Evolutionary conservation across 2,329 filamentous ascomycete species (phyloP), one percentile per base, ranked within the genome.

Genomic region (Coleophoma crateriformis): DNA sequence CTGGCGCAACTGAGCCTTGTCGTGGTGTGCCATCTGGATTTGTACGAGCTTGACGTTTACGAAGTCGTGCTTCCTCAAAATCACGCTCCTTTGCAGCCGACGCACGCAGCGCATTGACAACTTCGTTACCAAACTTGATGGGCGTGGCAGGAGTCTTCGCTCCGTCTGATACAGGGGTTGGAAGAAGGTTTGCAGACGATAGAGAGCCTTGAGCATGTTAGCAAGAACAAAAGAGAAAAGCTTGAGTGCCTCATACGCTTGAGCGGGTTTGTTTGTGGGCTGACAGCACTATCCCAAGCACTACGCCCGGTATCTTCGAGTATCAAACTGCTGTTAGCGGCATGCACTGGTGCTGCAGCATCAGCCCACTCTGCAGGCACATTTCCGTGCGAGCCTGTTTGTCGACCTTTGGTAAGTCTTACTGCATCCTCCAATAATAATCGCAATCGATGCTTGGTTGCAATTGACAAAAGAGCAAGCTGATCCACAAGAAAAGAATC

Each of bases 401-500:
- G 86, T 48, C 92, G 82, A 51, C 81, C 87, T 51, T 77, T 76
- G 3, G 89, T 81, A 42, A 95, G 70, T 10, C 77, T 77, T 48
- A 84, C 80, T 11, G 89, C 84, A 59, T 96, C 90, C 61, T 91
- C 87, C 3, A 96, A 64, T 32, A 96, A 69, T 12, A 83, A 81
- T 47, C 88, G 78, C 35, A 96, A 60, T 27, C 90, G 80, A 58
- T 95, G 87, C 63, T 92, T 89, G 10, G 89, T 84, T 15, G 88
- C 88, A 50, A 96, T 78, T 6, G 90, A 94, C 50, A 96, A 66
- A 14, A 96, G 74, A 22, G 88, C 87, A 41, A 96, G 71, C 57
- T 96, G 87, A 53, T 96, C 90, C 13, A 87, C 85, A 33, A 96
- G 73, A 48, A 80, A 83, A 2, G 88, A 82, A 40, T 90, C 87